Evolutionary conservation across 202 grass and related monocot species (phyloP), one percentile per base, ranked within the genome.

Genomic region (Schoenoplectus tabernaemontani): DNA sequence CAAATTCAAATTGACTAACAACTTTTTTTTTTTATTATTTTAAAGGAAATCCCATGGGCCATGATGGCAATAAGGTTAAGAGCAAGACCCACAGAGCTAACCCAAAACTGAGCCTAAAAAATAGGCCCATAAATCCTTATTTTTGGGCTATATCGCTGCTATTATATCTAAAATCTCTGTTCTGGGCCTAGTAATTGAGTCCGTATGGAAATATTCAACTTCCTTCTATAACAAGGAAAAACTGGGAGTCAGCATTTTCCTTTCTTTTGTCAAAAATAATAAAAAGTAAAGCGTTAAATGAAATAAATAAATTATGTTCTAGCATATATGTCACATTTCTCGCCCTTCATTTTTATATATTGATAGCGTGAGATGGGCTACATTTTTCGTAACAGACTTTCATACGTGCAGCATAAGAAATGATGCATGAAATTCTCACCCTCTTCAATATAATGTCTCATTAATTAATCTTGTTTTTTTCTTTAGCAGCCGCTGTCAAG

Each of bases 381-480:
- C 22, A 48, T 28, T 19, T 71, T 71, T 71, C 67, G 67, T 71
- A 71, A 71, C 67, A 71, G 67, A 71, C 1, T 48, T 28, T 0
- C 41, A 47, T 71, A 71, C 67, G 67, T 71, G 67, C 67, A 26
- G 67, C 67, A 71, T 48, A 71, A 70, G 66, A 26, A 47, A 70
- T 0, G 20, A 70, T 70, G 67, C 67, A 71, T 48, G 4, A 71
- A 71, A 71, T 71, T 71, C 67, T 48, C 23, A 71, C 67, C 67
- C 10, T 71, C 39, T 44, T 70, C 6, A 17, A 7, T 28, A 6
- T 70, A 38, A 24, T 46, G 3, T 71, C 19, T 71, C 42, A 71
- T 48, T 26, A 64, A 37, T 64, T 64, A n/a, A n/a, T n/a, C n/a
- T n/a, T n/a, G n/a, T n/a, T n/a, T n/a, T n/a, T n/a, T n/a, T n/a